Percentiles rank a stretch among this genome's conserved stretches.
Evolutionary conservation across 305 asterid species (phyloP).

Genomic region (Fraxinus dipetala): DNA sequence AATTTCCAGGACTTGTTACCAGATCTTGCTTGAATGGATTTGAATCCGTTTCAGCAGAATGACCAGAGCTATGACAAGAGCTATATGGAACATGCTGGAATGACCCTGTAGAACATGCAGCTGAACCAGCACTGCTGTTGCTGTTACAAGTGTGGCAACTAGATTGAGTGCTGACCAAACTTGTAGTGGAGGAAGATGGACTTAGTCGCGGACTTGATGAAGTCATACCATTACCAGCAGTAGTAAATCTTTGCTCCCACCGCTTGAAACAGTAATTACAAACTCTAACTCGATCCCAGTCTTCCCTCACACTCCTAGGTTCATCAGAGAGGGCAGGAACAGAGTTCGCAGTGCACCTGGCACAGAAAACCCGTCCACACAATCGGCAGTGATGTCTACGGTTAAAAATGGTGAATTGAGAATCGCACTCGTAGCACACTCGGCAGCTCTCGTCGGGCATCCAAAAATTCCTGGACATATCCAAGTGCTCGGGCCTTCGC

Average conservation of each 20-base stretch:
- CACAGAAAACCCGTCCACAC: slow-evolving; percentile 80
- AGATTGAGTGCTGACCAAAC: slow-evolving; percentile 69
- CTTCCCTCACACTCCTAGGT: slow-evolving; percentile 47
- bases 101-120: slow-evolving; percentile 55
- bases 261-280: slow-evolving; percentile 78
- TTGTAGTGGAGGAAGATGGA: slow-evolving; percentile 63
- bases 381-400: slow-evolving; percentile 81
- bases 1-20: slow-evolving; percentile 33
- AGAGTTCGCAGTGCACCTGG: slow-evolving; percentile 64
- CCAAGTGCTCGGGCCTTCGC: slow-evolving; percentile 43
- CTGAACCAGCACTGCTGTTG: slow-evolving; percentile 64
- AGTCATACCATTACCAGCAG: slow-evolving; percentile 37
- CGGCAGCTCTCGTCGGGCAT: slow-evolving; percentile 89
- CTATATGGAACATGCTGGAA: slow-evolving; percentile 59
- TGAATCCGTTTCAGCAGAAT: slow-evolving; percentile 43
- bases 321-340: slow-evolving; percentile 57
- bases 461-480: slow-evolving; percentile 80
- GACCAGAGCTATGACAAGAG: slow-evolving; percentile 41
- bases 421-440: slow-evolving; percentile 86
- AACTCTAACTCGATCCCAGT: slow-evolving; percentile 61
- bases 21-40: slow-evolving; percentile 35
- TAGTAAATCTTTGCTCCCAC: slow-evolving; percentile 54
- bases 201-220: slow-evolving; percentile 53
- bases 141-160: slow-evolving; percentile 62
- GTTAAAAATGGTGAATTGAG: slow-evolving; percentile 62